Conservation (phyloP, 805 yeast genomes). For the Candida saitoana region DNA sequence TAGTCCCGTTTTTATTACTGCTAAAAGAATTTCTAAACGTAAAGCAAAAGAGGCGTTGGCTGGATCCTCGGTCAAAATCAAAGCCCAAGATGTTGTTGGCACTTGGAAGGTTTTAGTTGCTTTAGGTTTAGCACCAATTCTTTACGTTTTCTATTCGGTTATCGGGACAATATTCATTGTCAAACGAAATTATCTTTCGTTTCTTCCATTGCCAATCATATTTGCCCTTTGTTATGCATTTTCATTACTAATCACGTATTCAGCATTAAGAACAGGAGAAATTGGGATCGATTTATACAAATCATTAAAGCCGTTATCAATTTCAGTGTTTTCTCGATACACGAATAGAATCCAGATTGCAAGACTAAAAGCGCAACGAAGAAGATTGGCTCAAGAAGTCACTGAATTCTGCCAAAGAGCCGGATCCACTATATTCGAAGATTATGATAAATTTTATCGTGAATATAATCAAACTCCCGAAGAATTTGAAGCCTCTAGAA, state of each 20-base stretch:
- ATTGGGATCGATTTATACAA: conserved; percentile 40
- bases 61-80: conserved; percentile 35
- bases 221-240: conserved; percentile 30
- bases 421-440: conserved; percentile 38
- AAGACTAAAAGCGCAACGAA: conserved; percentile 25
- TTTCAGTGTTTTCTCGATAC: conserved; percentile 28
- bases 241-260: conserved; percentile 38
- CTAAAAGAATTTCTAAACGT: conserved; percentile 26
- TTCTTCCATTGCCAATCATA: conserved; percentile 11
- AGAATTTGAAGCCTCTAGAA: background rate
- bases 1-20: conserved; percentile 37
- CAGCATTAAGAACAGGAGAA: conserved; percentile 39
- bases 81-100: conserved; percentile 39
- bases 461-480: conserved; percentile 15
- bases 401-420: conserved; percentile 32
- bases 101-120: conserved; percentile 44
- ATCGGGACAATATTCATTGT: conserved; percentile 26
- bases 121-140: conserved; percentile 35
- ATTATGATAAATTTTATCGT: conserved; percentile 29
- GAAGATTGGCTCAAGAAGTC: conserved; percentile 24
- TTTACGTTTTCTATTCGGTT: conserved; percentile 36
- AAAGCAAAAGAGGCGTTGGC: conserved; percentile 39
- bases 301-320: conserved; percentile 34
- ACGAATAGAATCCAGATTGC: conserved; percentile 28
- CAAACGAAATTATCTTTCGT: conserved; percentile 10